These are phyloP conservation scores for Rhynchospora breviuscula DNA, from an alignment of 176 grass and related monocot genomes.

Conservation along the genomic window DNA sequence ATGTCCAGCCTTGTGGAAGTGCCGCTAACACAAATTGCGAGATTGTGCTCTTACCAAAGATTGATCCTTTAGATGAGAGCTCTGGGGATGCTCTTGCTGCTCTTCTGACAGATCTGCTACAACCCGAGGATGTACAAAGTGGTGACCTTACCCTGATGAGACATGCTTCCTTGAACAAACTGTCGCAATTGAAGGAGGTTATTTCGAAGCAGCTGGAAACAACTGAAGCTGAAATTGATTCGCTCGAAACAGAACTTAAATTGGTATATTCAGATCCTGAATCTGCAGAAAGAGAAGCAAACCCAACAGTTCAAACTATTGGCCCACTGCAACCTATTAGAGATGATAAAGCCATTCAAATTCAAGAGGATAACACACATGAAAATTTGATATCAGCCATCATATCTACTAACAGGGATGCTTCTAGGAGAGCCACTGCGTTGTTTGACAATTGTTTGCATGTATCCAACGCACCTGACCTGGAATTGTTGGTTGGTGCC, in stretches of 20 bases:
- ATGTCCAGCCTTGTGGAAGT: conserved; percentile 45
- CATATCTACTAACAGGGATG: conserved; percentile 35
- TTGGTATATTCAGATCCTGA: conserved; percentile 12
- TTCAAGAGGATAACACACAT: not conserved
- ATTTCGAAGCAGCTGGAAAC: conserved; percentile 80
- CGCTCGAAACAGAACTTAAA: conserved; percentile 73
- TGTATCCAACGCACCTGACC: conserved; percentile 11
- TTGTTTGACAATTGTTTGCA: conserved; percentile 34
- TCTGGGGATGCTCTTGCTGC: conserved; percentile 46
- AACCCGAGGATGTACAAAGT: conserved; percentile 57
- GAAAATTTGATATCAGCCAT: conserved; percentile 44
- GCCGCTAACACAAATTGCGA: conserved; percentile 28
- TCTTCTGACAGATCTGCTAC: conserved; percentile 48
- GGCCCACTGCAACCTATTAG: not conserved
- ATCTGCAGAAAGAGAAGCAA: conserved; percentile 14
- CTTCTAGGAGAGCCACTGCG: conserved; percentile 29
- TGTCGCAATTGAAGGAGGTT: conserved; percentile 58
- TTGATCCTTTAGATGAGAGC: conserved; percentile 43
- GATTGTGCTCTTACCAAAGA: conserved; percentile 25
- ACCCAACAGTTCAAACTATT: not conserved
- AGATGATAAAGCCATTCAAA: not conserved
- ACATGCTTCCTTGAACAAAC: conserved; percentile 40
- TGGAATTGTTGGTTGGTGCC: conserved; percentile 34
- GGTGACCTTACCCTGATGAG: conserved; percentile 49
- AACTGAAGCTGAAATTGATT: conserved; percentile 85